Conservation (phyloP, 257 asterid genomes). For the Mitragyna speciosa region DNA sequence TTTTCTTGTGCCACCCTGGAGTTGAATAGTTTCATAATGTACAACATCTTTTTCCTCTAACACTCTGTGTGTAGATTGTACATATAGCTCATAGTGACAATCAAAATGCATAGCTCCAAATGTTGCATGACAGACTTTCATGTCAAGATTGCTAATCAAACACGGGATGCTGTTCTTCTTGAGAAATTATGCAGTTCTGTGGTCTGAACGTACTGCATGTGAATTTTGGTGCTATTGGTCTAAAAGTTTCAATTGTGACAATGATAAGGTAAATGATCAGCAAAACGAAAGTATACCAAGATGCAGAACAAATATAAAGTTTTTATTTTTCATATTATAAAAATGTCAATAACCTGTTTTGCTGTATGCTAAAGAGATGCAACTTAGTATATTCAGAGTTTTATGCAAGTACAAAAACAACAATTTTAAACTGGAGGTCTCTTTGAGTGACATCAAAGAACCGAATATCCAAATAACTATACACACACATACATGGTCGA, state of each 20-base stretch:
- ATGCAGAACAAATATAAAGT: not conserved
- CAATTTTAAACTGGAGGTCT: not conserved
- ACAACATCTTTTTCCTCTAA: not conserved
- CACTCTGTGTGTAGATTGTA: not conserved
- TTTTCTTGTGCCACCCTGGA: not conserved
- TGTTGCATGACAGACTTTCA: not conserved
- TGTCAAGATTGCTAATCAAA: slow-evolving; percentile 8
- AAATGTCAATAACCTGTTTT: not conserved
- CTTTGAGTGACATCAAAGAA: not conserved
- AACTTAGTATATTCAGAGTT: not conserved
- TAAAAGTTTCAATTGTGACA: not conserved
- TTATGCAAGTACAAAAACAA: too few relatives aligned
- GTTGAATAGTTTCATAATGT: not conserved
- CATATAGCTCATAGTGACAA: not conserved
- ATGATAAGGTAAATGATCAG: not conserved
- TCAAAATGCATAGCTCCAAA: not conserved
- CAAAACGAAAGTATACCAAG: not conserved
- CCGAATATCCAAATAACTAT: not conserved
- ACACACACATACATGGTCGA: too few relatives aligned
- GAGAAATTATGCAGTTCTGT: not conserved
- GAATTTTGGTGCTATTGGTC: too few relatives aligned
- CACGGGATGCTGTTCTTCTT: too few relatives aligned
- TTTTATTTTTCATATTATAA: not conserved
- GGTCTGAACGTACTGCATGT: not conserved
- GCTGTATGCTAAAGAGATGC: too few relatives aligned